Percentiles rank a stretch among this genome's conserved stretches.
phyloP scores from a whole-genome alignment of 768 basidiomycete species.

The Myochromella boudieri region DNA sequence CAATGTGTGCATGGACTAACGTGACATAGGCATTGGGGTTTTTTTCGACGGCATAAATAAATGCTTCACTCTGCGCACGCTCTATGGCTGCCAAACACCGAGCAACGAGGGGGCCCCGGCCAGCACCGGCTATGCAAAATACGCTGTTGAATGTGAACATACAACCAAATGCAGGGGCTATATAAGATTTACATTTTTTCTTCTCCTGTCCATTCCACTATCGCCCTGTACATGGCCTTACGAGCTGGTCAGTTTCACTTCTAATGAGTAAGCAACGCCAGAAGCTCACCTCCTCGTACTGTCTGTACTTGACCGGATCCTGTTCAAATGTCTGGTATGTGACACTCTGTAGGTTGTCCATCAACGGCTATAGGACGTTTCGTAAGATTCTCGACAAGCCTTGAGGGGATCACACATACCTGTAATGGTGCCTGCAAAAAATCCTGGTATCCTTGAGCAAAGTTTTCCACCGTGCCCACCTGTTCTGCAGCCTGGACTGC shows the following conservation, averaged over 20 bases:
- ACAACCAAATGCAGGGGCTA: slow-evolving; percentile 6
- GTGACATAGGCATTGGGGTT: slow-evolving; percentile 95
- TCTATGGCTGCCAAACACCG: slow-evolving; percentile 78
- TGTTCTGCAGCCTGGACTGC: slow-evolving; percentile 61
- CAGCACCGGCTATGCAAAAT: slow-evolving; percentile 92
- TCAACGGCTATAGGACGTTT: slow-evolving; percentile 65
- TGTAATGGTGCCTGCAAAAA: slow-evolving; percentile 94
- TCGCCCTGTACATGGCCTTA: slow-evolving; percentile 79
- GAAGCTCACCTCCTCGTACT: slow-evolving; percentile 83
- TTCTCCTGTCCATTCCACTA: slow-evolving; percentile 66
- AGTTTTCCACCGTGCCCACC: slow-evolving; percentile 81
- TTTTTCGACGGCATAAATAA: slow-evolving; percentile 91
- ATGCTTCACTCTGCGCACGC: slow-evolving; percentile 58
- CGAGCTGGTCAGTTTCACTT: slow-evolving; percentile 3
- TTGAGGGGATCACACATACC: slow-evolving; percentile 35
- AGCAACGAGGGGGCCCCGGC: slow-evolving; percentile 89
- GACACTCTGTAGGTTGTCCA: slow-evolving; percentile 94
- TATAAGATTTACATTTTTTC: slow-evolving; percentile 59
- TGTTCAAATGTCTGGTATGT: slow-evolving; percentile 98
- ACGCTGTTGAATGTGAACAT: slow-evolving; percentile 45
- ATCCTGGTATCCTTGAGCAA: slow-evolving; percentile 92
- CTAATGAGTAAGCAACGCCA: slow-evolving; percentile 6
- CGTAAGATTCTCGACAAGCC: slow-evolving; percentile 5
- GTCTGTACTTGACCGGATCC: slow-evolving; percentile 93
- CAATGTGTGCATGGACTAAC: slow-evolving; percentile 37